Percentiles rank a stretch among this genome's conserved stretches.
Evolutionary conservation across 306 rosid genomes (phyloP).

Genomic region (Trifolium fragiferum): DNA sequence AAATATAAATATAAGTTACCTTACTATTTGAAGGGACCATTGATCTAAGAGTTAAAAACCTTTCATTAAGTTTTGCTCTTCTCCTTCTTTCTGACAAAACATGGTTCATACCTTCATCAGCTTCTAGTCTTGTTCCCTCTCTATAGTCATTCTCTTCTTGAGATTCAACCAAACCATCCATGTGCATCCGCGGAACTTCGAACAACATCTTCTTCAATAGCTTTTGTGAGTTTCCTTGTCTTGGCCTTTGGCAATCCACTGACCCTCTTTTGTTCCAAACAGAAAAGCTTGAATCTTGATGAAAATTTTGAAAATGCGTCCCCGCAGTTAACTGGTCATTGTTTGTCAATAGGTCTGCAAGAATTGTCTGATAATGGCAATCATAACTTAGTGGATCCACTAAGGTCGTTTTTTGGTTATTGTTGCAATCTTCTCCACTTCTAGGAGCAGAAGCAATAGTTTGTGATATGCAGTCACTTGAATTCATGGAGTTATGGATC

Average conservation of each 20-base stretch:
- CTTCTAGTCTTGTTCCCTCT: conserved; percentile 65
- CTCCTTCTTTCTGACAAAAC: conserved; percentile 70
- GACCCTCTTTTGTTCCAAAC: conserved; percentile 58
- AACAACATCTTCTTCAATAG: conserved; percentile 72
- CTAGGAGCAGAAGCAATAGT: conserved; percentile 54
- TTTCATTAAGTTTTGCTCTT: conserved; percentile 79
- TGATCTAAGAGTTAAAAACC: conserved; percentile 66
- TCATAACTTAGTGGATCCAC: conserved; percentile 53
- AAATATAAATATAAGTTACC: conserved; percentile 44
- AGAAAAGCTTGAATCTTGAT: conserved; percentile 60
- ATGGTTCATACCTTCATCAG: conserved; percentile 70
- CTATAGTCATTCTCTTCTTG: conserved; percentile 64
- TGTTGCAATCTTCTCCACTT: conserved; percentile 50
- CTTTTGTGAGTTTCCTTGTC: conserved; percentile 55
- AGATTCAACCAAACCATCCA: conserved; percentile 49
- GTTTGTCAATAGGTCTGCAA: conserved; percentile 59
- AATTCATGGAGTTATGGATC: conserved; percentile 70
- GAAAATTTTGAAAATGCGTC: conserved; percentile 48
- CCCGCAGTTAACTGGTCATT: conserved; percentile 60
- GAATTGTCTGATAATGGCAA: conserved; percentile 65
- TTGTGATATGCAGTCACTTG: conserved; percentile 89
- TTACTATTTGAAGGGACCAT: conserved; percentile 77
- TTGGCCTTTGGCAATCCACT: conserved; percentile 48
- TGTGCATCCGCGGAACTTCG: conserved; percentile 78
- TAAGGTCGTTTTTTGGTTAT: conserved; percentile 54